These are phyloP conservation scores for Mucor plumbeus DNA, from an alignment of 371 early-diverging fungal genomes.

Conservation along the genomic window DNA sequence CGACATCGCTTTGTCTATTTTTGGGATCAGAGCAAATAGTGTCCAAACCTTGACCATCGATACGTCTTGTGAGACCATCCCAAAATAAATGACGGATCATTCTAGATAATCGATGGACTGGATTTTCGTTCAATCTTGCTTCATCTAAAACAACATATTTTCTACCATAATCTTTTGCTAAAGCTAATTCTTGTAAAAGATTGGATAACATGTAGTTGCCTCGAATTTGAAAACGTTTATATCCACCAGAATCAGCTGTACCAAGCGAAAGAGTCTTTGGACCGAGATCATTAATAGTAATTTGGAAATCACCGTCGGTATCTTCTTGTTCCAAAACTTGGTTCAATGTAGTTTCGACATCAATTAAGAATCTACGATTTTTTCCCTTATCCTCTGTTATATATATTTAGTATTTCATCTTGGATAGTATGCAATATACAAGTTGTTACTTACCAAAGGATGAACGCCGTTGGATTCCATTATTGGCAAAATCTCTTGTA, in stretches of 20 bases:
- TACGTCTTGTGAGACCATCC: conserved; percentile 88
- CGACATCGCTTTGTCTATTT: conserved; percentile 71
- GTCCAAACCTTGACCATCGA: conserved; percentile 89
- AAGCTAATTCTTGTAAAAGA: conserved; percentile 90
- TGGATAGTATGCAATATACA: no score
- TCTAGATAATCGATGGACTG: conserved; percentile 82
- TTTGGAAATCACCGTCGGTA: conserved; percentile 90
- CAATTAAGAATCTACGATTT: conserved; percentile 76
- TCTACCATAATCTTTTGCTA: conserved; percentile 85
- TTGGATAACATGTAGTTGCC: conserved; percentile 94
- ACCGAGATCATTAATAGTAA: conserved; percentile 87
- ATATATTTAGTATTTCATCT: background rate
- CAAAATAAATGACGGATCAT: conserved; percentile 91
- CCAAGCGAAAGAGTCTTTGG: conserved; percentile 88
- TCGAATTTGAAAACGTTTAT: conserved; percentile 79
- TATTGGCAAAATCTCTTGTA: conserved; percentile 9
- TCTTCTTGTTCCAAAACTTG: conserved; percentile 88
- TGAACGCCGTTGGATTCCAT: conserved; percentile 37
- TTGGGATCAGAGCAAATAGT: conserved; percentile 89
- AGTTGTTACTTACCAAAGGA: conserved; percentile 48
- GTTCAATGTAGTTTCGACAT: conserved; percentile 78
- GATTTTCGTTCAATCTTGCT: conserved; percentile 86
- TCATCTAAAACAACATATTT: conserved; percentile 83
- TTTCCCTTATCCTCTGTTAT: conserved; percentile 67
- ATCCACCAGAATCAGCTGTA: conserved; percentile 83